These are phyloP conservation scores for Nothophaeocryptopus gaeumannii DNA, from an alignment of 2,329 filamentous ascomycete genomes.

Conservation along the genomic window DNA sequence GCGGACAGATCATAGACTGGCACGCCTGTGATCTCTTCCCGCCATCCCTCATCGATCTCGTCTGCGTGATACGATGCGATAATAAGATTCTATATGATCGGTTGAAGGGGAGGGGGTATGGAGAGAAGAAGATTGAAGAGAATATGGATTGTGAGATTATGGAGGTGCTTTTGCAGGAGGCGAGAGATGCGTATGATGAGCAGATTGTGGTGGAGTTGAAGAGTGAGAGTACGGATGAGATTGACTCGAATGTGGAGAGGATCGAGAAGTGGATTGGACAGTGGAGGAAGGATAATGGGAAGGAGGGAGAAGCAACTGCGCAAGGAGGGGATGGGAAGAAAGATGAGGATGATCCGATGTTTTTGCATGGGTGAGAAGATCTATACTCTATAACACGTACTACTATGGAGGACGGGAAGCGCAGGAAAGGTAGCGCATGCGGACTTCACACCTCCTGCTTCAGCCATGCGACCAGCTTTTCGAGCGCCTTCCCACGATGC, in stretches of 20 bases:
- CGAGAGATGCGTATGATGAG: constrained; percentile 78
- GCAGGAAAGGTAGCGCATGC: no score
- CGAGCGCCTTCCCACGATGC: constrained; percentile 81
- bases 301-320: constrained; percentile 30
- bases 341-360: constrained; percentile 36
- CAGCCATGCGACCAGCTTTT: constrained; percentile 78
- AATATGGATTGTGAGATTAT: constrained; percentile 98
- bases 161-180: constrained; percentile 88
- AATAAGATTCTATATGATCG: constrained; percentile 81
- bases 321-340: constrained; percentile 26
- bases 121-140: constrained; percentile 85
- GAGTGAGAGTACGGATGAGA: constrained; percentile 78
- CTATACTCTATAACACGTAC: no score
- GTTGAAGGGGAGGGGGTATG: constrained; percentile 72
- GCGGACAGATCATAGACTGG: constrained; percentile 93
- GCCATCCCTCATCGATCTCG: constrained; percentile 88
- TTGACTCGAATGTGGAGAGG: constrained; percentile 83
- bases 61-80: constrained; percentile 83
- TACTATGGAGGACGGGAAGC: no score
- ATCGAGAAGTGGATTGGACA: constrained; percentile 77
- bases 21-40: constrained; percentile 96
- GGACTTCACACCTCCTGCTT: constrained; percentile 31
- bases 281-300: constrained; percentile 70
- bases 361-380: constrained; percentile 33
- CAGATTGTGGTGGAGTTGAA: constrained; percentile 84